Percentiles rank a stretch among this genome's conserved stretches.
These are phyloP conservation scores for Cornus kousa DNA, from an alignment of 148 eudicot genomes.

Conservation along the genomic window DNA sequence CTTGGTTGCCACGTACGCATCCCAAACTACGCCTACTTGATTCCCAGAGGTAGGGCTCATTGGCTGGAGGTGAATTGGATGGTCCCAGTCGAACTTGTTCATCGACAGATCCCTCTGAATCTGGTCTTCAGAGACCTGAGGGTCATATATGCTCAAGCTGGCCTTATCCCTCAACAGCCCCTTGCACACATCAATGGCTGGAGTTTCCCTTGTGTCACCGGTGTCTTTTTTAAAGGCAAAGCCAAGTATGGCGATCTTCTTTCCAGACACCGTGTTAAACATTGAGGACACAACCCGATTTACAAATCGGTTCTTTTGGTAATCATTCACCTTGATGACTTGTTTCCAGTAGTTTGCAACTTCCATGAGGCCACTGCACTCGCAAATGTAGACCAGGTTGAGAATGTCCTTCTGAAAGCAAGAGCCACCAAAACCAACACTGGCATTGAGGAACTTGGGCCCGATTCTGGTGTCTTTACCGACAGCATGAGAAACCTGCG, in stretches of 20 bases:
- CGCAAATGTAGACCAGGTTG: constrained; percentile 60
- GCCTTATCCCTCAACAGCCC: constrained; percentile 55
- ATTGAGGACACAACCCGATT: constrained; percentile 64
- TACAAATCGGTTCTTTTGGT: constrained; percentile 61
- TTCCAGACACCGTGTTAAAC: constrained; percentile 60
- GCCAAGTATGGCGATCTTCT: constrained; percentile 53
- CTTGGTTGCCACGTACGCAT: constrained; percentile 51
- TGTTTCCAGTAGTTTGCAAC: constrained; percentile 69
- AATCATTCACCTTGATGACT: constrained; percentile 60
- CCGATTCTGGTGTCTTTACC: constrained; percentile 67
- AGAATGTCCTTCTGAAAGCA: constrained; percentile 72
- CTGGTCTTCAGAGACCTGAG: constrained; percentile 57
- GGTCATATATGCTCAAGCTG: constrained; percentile 49
- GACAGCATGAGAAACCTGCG: constrained; percentile 56
- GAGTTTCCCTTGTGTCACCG: constrained; percentile 62
- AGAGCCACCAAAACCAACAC: constrained; percentile 69
- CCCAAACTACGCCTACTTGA: constrained; percentile 30
- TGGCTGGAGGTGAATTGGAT: constrained; percentile 51
- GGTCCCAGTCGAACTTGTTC: constrained; percentile 64
- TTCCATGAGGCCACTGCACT: constrained; percentile 56
- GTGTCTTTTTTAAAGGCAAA: constrained; percentile 68
- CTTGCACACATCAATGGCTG: constrained; percentile 62
- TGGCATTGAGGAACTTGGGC: constrained; percentile 53
- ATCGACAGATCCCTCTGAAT: constrained; percentile 47
- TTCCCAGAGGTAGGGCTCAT: constrained; percentile 31